Base-by-base conservation (phyloP, 2,329 filamentous ascomycete genomes). In the Fulvia fulva region DNA sequence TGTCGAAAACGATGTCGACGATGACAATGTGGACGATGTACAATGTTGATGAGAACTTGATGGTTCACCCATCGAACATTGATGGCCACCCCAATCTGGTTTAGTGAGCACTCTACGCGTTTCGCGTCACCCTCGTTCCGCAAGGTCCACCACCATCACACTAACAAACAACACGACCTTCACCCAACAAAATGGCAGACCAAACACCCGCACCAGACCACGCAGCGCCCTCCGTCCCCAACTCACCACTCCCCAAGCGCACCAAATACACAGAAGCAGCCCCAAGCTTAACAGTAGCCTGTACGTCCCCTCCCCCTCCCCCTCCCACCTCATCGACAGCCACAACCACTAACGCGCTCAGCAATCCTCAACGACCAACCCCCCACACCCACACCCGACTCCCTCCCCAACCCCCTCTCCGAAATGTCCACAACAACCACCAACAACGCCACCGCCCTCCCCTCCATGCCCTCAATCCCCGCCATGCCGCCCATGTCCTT, bases 231-330 rank as follows among this genome's bases (percentile, higher is more conserved):
- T 84, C 84, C 53, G 80, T 86, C 23, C 87, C 87, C 43, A 81
- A 82, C 57, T 92, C 89, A 8, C 91, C 90, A 26, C 85, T 90
- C 25, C 81, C 90, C 50, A 96, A 96, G 79, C 86, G 90, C 71
- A 83, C 88, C 69, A 94, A 91, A 80, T 84, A 85, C 68, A 76
- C 78, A 61, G 73, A 78, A 51, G 73, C 77, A 9, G 69, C 74
- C 16, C 49, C 70, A 21, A 71, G 70, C 51, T 66, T 74, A 50
- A 68, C 68, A 28, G 72, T 73, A 8, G 72, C 72, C 11, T 71
- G 71, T 74, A 61, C 37, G 67, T 61, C 28, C 37, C 47, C 52
- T 34, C 26, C 37, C 44, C 25, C 28, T 41, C 49, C 22, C 14
- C 30, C 32, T 25, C 26, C 44, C 37, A 37, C 49, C 28, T 14